phyloP scores from a whole-genome alignment of 2,329 filamentous ascomycete genomes.

The Colletotrichum musae region DNA sequence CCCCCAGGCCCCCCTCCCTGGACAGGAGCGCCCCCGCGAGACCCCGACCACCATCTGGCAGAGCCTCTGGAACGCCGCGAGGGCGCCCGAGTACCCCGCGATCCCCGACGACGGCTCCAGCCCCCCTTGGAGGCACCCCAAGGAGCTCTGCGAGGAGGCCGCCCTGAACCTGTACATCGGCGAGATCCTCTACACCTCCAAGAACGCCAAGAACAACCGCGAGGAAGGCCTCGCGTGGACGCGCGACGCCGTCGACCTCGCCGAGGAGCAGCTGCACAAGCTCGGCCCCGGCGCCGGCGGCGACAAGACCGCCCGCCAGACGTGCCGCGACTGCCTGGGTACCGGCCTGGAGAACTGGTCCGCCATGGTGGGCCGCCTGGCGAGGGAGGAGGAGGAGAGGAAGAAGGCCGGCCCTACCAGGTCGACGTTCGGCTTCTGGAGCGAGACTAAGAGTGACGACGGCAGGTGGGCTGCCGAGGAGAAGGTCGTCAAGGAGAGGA shows the following conservation, averaged over 20 bases:
- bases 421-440: slow-evolving; percentile 59
- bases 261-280: slow-evolving; percentile 76
- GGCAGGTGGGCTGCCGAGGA: slow-evolving; percentile 70
- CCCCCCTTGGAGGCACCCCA: slow-evolving; percentile 74
- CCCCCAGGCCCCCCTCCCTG: slow-evolving; percentile 53
- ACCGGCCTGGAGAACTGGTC: slow-evolving; percentile 87
- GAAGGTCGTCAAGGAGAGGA: slow-evolving; percentile 67
- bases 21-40: slow-evolving; percentile 30
- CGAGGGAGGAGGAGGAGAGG: slow-evolving; percentile 62
- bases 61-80: slow-evolving; percentile 45
- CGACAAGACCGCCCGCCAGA: slow-evolving; percentile 55
- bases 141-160: slow-evolving; percentile 86
- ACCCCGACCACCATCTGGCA: slow-evolving; percentile 25
- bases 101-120: slow-evolving; percentile 79
- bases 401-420: slow-evolving; percentile 47
- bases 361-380: slow-evolving; percentile 80
- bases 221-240: slow-evolving; percentile 91
- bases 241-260: slow-evolving; percentile 85
- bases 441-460: slow-evolving; percentile 51
- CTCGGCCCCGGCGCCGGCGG: slow-evolving; percentile 46
- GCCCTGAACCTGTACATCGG: slow-evolving; percentile 91
- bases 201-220: slow-evolving; percentile 58
- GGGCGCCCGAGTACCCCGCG: slow-evolving; percentile 76
- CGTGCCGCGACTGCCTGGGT: slow-evolving; percentile 83
- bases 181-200: slow-evolving; percentile 87